Evolutionary conservation across 768 basidiomycete genomes (phyloP), one percentile per base, ranked within the genome.

Genomic region (Agaricus bisporus): DNA sequence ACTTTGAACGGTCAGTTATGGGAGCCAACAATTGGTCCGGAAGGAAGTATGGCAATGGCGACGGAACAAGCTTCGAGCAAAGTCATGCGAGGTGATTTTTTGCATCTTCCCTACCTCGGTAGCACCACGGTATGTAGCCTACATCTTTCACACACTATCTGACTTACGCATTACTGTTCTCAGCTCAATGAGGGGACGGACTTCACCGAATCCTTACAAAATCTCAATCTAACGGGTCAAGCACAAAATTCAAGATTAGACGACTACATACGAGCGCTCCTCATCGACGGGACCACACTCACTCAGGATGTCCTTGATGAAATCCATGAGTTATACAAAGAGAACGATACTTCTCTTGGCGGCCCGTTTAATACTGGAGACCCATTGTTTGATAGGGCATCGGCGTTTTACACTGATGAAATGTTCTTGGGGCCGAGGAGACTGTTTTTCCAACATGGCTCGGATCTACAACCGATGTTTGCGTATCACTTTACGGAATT

Each of bases 331-430:
- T 54, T 77, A 9, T 84, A 70, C 63, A 78, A 79, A 0, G 75
- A 76, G 0, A 76, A 82, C 47, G 75, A 78, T 48, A 66, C 73
- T 1, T 60, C 69, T 2, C 62, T 73, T 4, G 80, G 81, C 3
- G 75, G 74, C 0, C 71, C 75, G 0, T 83, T 81, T 67, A 75
- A 78, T 53, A 83, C 80, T 0, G 81, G 82, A 0, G 80, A 83
- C 60, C 76, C 75, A 9, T 66, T 84, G 7, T 84, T 79, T 51
- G 82, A 84, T 59, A 64, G 82, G 42, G 76, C 71, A 0, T 76
- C 65, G 42, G 70, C 81, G 0, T 85, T 78, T 77, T 85, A 83
- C 57, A 78, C 78, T 1, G 80, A 79, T 56, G 66, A 72, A 50
- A 82, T 82, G 78, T 85, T 72, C 62, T 66, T 83, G 28, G 70